Percentiles rank a stretch among this genome's conserved stretches.
phyloP scores from a whole-genome alignment of 768 basidiomycete genomes.

The Grammothele lineata region DNA sequence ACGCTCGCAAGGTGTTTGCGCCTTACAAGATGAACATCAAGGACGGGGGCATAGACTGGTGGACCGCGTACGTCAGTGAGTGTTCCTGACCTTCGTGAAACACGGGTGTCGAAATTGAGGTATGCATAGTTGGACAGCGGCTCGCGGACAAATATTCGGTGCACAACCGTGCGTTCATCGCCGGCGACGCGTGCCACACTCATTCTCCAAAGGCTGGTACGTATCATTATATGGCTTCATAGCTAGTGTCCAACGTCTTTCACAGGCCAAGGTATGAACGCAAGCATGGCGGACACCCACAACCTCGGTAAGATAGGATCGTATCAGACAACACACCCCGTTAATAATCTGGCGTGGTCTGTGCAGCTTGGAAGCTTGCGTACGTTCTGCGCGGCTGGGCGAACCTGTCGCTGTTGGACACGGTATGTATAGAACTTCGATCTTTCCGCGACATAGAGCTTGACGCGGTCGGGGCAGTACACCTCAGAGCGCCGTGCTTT shows the following conservation, averaged over 20 bases:
- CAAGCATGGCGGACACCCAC: conserved; percentile 50
- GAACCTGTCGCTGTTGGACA: conserved; percentile 40
- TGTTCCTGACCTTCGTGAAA: neutral
- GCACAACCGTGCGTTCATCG: conserved; percentile 49
- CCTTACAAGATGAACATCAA: conserved; percentile 35
- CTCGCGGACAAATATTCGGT: conserved; percentile 46
- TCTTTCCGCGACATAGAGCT: neutral
- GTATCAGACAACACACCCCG: too few species aligned
- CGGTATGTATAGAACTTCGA: conserved; percentile 27
- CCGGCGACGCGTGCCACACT: conserved; percentile 50
- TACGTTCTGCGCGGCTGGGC: conserved; percentile 47
- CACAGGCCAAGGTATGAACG: conserved; percentile 46
- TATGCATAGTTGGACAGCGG: conserved; percentile 45
- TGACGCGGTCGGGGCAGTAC: conserved; percentile 35
- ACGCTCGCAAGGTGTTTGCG: conserved; percentile 35
- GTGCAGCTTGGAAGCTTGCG: conserved; percentile 45
- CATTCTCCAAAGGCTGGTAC: conserved; percentile 36
- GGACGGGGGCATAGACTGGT: conserved; percentile 39
- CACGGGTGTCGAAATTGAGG: neutral
- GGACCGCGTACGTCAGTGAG: conserved; percentile 47
- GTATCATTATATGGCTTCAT: too few species aligned
- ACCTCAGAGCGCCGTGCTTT: conserved; percentile 51
- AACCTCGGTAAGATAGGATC: conserved; percentile 38
- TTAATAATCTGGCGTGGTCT: too few species aligned
- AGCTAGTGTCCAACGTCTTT: too few species aligned